These are phyloP conservation scores for Dioscorea dumetorum DNA, from an alignment of 106 monocot genomes.

Conservation along the genomic window DNA sequence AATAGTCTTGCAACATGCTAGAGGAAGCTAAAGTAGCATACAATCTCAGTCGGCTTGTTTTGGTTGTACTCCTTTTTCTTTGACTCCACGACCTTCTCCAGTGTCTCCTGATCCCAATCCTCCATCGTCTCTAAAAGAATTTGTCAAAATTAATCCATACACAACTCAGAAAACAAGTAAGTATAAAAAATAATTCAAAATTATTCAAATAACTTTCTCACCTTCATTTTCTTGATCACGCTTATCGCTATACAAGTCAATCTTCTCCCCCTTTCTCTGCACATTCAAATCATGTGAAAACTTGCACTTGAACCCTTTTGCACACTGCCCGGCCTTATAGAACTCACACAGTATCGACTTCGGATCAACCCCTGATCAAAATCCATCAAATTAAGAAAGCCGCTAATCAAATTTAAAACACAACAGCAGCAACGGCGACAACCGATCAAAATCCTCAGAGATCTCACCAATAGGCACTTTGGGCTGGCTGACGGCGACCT, in stretches of 20 bases:
- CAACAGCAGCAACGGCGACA: background rate
- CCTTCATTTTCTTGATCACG: conserved; percentile 49
- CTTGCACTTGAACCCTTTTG: conserved; percentile 94
- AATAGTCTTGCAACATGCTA: too few species aligned
- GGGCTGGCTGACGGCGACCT: conserved; percentile 84
- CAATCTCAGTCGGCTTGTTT: conserved; percentile 96
- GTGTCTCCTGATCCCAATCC: conserved; percentile 93
- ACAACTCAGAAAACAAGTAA: background rate
- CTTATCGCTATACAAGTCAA: conserved; percentile 88
- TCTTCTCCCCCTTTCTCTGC: conserved; percentile 94
- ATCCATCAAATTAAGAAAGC: background rate
- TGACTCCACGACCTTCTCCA: conserved; percentile 85
- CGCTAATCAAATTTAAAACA: background rate
- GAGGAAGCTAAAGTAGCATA: conserved; percentile 32
- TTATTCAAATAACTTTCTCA: background rate
- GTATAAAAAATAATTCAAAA: background rate
- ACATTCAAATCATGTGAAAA: conserved; percentile 97
- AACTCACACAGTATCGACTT: conserved; percentile 97
- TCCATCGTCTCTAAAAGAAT: conserved; percentile 69
- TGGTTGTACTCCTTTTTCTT: conserved; percentile 85
- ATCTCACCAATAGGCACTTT: conserved; percentile 77
- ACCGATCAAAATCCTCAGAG: background rate
- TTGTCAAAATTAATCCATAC: background rate
- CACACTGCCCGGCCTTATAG: conserved; percentile 90
- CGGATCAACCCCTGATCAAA: conserved; percentile 79